Base-by-base conservation (phyloP, 73 alveolate species). In the Strombidium stylifer region DNA sequence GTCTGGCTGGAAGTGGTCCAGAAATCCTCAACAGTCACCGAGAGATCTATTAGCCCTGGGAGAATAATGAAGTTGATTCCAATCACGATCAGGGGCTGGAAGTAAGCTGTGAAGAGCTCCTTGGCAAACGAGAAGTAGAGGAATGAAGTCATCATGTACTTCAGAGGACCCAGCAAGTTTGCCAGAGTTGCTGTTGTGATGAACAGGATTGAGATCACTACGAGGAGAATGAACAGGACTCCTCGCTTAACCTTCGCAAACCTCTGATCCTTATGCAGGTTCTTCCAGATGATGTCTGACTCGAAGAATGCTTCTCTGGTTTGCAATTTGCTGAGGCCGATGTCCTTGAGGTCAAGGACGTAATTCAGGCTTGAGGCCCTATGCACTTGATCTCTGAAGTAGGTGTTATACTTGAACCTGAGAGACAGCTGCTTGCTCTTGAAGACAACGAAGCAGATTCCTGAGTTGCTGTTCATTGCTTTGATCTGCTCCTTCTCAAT, bases 241-340 rank as follows among this genome's bases (percentile, higher is more conserved):
- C 41, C 37, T 8, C 42, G 24, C 31, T 60, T 60, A 5, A 60
- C n/a, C 15, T 32, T 60, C 7, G 42, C 24, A 2, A 60, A 3
- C 2, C 25, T 40, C 20, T 60, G 51, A 60, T 40, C 41, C 31
- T 40, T 60, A 27, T 54, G 31, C 51, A 54, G 20, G 26, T 54
- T 54, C 31, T 54, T 28, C 69, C 69, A 54, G 5, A 54, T 27
- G 3, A 60, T 37, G 42, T 60, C 74, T 10, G 74, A 60, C 42
- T 60, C 28, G 25, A 60, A 60, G 3, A 60, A 60, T 1, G 74
- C 74, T 42, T 40, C n/a, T n/a, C n/a, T n/a, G n/a, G n/a, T n/a
- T n/a, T n/a, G n/a, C n/a, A n/a, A n/a, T n/a, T n/a, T n/a, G n/a
- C n/a, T n/a, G n/a, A n/a, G n/a, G n/a, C n/a, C n/a, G n/a, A n/a